phyloP scores from a whole-genome alignment of 805 yeast species.

The Priceomyces melissophilus region DNA sequence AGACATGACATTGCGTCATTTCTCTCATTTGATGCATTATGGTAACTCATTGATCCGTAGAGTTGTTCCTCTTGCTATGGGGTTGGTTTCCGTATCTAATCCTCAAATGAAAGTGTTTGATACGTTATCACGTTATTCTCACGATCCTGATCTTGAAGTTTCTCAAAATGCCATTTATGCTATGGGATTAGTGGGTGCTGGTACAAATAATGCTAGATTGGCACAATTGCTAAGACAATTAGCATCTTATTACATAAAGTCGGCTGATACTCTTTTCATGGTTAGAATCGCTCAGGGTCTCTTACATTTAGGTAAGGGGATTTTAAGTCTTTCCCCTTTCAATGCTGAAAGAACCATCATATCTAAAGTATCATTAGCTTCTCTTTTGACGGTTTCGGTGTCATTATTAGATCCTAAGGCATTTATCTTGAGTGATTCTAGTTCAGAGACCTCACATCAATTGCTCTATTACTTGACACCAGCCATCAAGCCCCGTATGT shows the following conservation, averaged over 20 bases:
- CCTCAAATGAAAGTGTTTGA: slow-evolving; percentile 98
- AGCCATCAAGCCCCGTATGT: slow-evolving; percentile 88
- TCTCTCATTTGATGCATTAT: slow-evolving; percentile 96
- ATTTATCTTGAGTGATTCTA: slow-evolving; percentile 67
- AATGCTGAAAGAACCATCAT: slow-evolving; percentile 83
- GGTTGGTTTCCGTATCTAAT: slow-evolving; percentile 85
- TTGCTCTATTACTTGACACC: slow-evolving; percentile 82
- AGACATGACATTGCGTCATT: slow-evolving; percentile 95
- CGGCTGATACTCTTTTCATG: slow-evolving; percentile 85
- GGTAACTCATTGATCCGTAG: slow-evolving; percentile 88
- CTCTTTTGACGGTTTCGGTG: slow-evolving; percentile 78
- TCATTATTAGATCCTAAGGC: slow-evolving; percentile 81
- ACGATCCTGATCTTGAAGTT: slow-evolving; percentile 90
- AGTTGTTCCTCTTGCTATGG: slow-evolving; percentile 98
- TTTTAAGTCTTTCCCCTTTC: slow-evolving; percentile 84
- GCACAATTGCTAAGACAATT: slow-evolving; percentile 94
- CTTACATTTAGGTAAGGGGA: slow-evolving; percentile 94
- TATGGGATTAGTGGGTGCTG: slow-evolving; percentile 98
- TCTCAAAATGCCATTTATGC: slow-evolving; percentile 93
- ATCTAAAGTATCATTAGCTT: slow-evolving; percentile 86
- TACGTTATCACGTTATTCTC: slow-evolving; percentile 92
- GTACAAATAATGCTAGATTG: slow-evolving; percentile 96
- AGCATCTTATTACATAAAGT: slow-evolving; percentile 88
- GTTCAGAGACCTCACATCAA: slow-evolving; percentile 55
- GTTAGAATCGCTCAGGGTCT: slow-evolving; percentile 95